These are phyloP conservation scores for Magnaporthiopsis rhizophila DNA, from an alignment of 2,329 filamentous ascomycete genomes.

Conservation along the genomic window DNA sequence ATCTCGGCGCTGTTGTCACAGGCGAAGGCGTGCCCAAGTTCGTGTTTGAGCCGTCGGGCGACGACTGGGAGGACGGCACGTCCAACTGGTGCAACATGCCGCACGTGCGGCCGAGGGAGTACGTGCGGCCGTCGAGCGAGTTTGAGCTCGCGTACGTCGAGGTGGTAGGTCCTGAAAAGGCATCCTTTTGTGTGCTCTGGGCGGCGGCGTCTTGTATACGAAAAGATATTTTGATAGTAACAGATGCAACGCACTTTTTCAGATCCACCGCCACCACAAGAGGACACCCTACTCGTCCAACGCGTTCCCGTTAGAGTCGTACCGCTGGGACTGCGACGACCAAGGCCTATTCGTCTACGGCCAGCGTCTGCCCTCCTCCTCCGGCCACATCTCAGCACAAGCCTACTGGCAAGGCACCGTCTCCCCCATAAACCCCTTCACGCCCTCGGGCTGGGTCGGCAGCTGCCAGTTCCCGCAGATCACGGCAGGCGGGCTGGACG, in stretches of 20 bases:
- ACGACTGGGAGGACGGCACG: slow-evolving; percentile 44
- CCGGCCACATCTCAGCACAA: slow-evolving; percentile 7
- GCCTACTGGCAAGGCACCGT: slow-evolving; percentile 60
- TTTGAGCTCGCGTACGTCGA: slow-evolving; percentile 69
- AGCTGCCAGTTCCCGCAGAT: slow-evolving; percentile 79
- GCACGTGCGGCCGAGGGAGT: slow-evolving; percentile 62
- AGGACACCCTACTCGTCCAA: slow-evolving; percentile 74
- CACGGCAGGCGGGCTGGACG: slow-evolving; percentile 60
- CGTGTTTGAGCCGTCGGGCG: slow-evolving; percentile 60
- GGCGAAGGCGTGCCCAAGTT: slow-evolving; percentile 60
- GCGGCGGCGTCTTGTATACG: neutral
- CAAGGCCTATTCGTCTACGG: slow-evolving; percentile 64
- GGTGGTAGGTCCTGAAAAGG: slow-evolving; percentile 50
- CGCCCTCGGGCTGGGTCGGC: slow-evolving; percentile 58
- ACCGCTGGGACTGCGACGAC: slow-evolving; percentile 66
- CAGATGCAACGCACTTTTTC: neutral
- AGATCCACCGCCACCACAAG: slow-evolving; percentile 80
- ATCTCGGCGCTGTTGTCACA: slow-evolving; percentile 18
- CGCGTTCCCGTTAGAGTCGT: slow-evolving; percentile 65
- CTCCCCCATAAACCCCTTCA: slow-evolving; percentile 58
- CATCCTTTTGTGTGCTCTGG: neutral
- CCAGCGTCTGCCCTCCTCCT: slow-evolving; percentile 34
- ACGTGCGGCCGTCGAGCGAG: slow-evolving; percentile 42
- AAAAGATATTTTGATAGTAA: neutral
- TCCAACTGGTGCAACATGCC: slow-evolving; percentile 91